Percentiles rank a stretch among this genome's conserved stretches.
Conservation (phyloP, 129 eudicot species). For the Helianthus tuberosus region DNA sequence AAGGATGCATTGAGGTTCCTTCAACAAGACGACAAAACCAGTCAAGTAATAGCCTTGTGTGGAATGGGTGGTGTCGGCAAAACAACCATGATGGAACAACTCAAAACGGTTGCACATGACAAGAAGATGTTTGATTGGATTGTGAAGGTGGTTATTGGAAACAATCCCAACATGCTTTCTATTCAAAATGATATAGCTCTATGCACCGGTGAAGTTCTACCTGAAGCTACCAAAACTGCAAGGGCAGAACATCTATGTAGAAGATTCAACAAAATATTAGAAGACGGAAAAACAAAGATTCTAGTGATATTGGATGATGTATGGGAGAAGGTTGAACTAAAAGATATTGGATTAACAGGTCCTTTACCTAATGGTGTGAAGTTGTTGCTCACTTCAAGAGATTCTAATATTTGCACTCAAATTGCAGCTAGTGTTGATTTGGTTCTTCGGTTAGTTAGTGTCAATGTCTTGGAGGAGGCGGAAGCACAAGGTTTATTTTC, state of each 20-base stretch:
- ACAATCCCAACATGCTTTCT: not conserved
- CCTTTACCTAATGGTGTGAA: slow-evolving; percentile 8
- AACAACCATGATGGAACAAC: slow-evolving; percentile 33
- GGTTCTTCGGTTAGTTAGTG: not conserved
- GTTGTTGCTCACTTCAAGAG: slow-evolving; percentile 21
- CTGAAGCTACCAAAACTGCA: not conserved
- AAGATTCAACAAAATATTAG: not conserved
- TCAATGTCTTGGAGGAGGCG: not conserved
- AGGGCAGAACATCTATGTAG: slow-evolving; percentile 16
- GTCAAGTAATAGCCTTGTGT: slow-evolving; percentile 17
- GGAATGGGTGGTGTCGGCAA: slow-evolving; percentile 34
- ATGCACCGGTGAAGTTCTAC: not conserved
- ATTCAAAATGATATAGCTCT: slow-evolving; percentile 11
- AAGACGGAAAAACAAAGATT: not conserved
- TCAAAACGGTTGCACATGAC: not conserved
- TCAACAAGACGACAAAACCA: not conserved
- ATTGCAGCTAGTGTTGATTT: not conserved
- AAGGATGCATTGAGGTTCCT: not conserved
- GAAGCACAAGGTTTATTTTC: slow-evolving; percentile 21
- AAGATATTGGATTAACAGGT: slow-evolving; percentile 13
- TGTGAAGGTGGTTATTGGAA: slow-evolving; percentile 24
- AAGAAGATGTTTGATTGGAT: slow-evolving; percentile 5
- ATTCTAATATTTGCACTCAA: not conserved
- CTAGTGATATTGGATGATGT: slow-evolving; percentile 22
- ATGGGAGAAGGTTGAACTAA: slow-evolving; percentile 2